Evolutionary conservation across 2,329 filamentous ascomycete genomes (phyloP).

Genomic region (Stemphylium beticola): DNA sequence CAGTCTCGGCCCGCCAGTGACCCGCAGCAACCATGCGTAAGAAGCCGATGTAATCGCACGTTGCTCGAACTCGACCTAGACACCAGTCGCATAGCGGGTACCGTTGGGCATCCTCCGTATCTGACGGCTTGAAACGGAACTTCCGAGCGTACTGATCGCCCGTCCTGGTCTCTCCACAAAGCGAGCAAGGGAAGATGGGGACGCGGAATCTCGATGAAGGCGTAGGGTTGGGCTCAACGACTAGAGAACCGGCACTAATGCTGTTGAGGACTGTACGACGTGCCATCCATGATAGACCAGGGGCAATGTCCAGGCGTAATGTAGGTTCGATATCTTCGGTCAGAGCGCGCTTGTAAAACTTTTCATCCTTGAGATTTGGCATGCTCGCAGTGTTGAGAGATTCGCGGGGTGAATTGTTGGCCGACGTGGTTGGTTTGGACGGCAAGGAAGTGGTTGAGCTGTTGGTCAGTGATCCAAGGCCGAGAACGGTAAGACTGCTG

Average conservation of each 20-base stretch:
- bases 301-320: conserved; percentile 84
- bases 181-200: conserved; percentile 73
- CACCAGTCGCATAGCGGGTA: conserved; percentile 93
- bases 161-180: conserved; percentile 84
- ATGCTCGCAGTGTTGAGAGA: conserved; percentile 38
- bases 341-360: conserved; percentile 90
- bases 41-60: conserved; percentile 92
- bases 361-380: conserved; percentile 81
- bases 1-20: conserved; percentile 82
- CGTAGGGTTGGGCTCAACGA: conserved; percentile 76
- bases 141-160: conserved; percentile 74
- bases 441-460: conserved; percentile 59
- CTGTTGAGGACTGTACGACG: conserved; percentile 82
- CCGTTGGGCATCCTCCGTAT: conserved; percentile 82
- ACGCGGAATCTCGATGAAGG: conserved; percentile 60
- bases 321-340: conserved; percentile 95
- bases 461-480: conserved; percentile 58
- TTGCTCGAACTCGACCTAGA: conserved; percentile 79
- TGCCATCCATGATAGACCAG: conserved; percentile 91
- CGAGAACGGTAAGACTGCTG: conserved; percentile 66
- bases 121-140: conserved; percentile 87
- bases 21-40: conserved; percentile 90
- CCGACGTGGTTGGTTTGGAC: conserved; percentile 53
- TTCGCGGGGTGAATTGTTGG: conserved; percentile 47
- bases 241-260: conserved; percentile 82